Conservation (phyloP, 108 stramenopile species). For the Ochromonas danica region DNA sequence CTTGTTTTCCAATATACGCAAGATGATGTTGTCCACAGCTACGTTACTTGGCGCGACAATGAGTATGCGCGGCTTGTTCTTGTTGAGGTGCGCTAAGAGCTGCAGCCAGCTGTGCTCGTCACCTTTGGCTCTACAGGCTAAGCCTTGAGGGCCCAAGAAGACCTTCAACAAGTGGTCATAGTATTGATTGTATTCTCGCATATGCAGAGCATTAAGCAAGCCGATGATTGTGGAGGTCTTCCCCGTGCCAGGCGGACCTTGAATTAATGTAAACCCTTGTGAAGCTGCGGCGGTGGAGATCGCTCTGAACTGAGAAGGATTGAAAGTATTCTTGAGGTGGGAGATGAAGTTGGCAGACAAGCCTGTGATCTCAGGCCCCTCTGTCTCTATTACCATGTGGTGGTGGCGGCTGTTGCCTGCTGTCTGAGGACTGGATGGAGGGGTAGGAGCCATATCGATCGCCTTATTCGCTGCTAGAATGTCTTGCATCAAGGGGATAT, state of each 20-base stretch:
- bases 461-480: not conserved
- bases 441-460: not conserved
- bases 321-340: slow-evolving; percentile 43
- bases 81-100: not conserved
- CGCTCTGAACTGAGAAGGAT: slow-evolving; percentile 47
- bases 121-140: not conserved
- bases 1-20: slow-evolving; percentile 82
- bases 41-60: slow-evolving; percentile 95
- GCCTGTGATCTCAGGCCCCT: too few relatives aligned
- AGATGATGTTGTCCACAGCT: slow-evolving; percentile 93
- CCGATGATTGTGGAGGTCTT: slow-evolving; percentile 94
- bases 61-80: slow-evolving; percentile 57
- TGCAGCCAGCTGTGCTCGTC: not conserved
- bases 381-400: too few relatives aligned
- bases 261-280: slow-evolving; percentile 56
- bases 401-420: too few relatives aligned
- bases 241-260: slow-evolving; percentile 66
- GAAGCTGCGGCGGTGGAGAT: slow-evolving; percentile 42
- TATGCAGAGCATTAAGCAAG: slow-evolving; percentile 81
- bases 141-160: slow-evolving; percentile 23
- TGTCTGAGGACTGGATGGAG: too few relatives aligned
- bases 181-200: slow-evolving; percentile 54
- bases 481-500: not conserved
- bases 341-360: slow-evolving; percentile 30
- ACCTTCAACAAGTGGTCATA: slow-evolving; percentile 48